Base-by-base conservation (phyloP, 208 protist genomes). In the Crithidia thermophila region DNA sequence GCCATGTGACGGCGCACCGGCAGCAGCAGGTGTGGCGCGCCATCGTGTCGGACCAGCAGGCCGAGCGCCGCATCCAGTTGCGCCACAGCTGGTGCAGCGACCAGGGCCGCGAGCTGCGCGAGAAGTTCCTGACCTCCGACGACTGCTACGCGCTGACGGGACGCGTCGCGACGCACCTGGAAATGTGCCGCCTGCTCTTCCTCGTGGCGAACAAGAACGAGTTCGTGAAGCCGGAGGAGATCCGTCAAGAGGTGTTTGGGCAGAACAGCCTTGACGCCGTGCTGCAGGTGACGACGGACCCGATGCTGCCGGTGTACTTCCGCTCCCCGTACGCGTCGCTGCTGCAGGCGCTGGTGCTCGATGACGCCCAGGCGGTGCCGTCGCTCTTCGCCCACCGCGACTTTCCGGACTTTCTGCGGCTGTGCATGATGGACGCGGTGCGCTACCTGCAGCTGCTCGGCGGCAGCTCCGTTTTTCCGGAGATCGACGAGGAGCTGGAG, bases 191-290 rank as follows among this genome's bases (percentile, higher is more conserved):
- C 7, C 75, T 89, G 14, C 30, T 89, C 14, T 75, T 72, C 40
- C 52, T 78, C 18, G 68, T 86, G 25, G 50, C 77, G 18, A 61
- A 68, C 46, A 39, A 60, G 21, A 86, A 72, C 61, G 77, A 89
- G 47, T 36, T 89, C 14, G 72, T 84, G 57, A 73, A 81, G 46
- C 67, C 76, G 47, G 73, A 85, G 43, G 77, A 84, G 67, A 76
- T 89, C 0, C 67, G 76, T 0, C 66, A 73, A 20, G 80, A 84
- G 56, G 67, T 84, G 33, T 84, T 84, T 42, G 79, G 76, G 21
- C 55, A 70, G 25, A 82, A 61, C 61, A 77, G 75, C 36, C 18
- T 84, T 13, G 77, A 86, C 31, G 57, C 66, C 14, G 18, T 89
- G 39, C 64, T 89, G 62, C 65, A 81, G 40, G 67, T 86, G 11